Evolutionary conservation across 805 yeast species (phyloP), one percentile per base, ranked within the genome.

Genomic region (Monosporozyma aerobia): DNA sequence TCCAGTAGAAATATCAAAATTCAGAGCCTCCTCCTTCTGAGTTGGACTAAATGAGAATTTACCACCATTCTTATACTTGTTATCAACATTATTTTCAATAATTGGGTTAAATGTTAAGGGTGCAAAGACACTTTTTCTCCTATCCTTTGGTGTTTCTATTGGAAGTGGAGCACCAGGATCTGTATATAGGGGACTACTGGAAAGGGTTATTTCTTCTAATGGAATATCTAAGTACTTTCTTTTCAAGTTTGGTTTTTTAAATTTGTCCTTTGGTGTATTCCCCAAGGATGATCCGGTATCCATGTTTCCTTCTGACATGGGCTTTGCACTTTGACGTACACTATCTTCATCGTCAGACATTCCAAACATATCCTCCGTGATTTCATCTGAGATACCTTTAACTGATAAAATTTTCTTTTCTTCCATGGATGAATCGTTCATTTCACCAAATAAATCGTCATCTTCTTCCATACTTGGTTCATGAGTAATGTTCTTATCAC

Each of bases 131-230:
- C 96, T 87, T 53, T 71, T 78, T 50, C 66, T 71, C 49, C 65
- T 68, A 10, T 71, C 77, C 44, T 64, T 73, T n/a, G 79, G 77
- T 0, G 80, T 69, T 53, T 57, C 76, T 19, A 79, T 68, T 0
- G 95, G 92, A 2, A 82, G 70, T 3, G 95, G 95, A 0, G 95
- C 95, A 45, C 95, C 95, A 0, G 95, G 95, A 63, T 87, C 95
- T 48, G 74, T 79, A 59, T 85, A 85, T 25, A 78, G 67, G 0
- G 83, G 83, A 2, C 81, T 76, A 2, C 73, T 66, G 7, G 76
- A 71, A 11, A 79, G 59, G 9, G 82, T 78, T 77, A 81, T 81
- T 58, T 81, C 80, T 54, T 79, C 79, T 50, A 77, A 71, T 0
- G 85, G 85, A 44, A 80, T 78, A 60, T 81, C 82, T 55, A 78